Conservation (phyloP, 306 rosid genomes). For the Lagenaria siceraria region DNA sequence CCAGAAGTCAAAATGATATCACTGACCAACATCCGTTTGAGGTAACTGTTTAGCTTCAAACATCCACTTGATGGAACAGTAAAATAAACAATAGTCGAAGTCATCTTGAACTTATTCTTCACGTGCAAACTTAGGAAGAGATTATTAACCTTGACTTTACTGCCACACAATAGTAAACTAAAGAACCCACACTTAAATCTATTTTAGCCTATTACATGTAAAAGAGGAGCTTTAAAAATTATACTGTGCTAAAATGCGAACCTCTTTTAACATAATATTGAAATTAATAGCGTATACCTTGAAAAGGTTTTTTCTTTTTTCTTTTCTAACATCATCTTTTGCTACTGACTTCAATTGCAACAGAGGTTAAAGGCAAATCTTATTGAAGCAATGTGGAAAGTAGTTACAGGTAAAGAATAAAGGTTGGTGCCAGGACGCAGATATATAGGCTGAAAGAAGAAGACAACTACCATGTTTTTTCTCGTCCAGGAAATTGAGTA, state of each 20-base stretch:
- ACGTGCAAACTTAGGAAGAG: neutral
- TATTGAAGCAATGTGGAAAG: neutral
- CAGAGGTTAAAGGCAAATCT: neutral
- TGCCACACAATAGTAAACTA: neutral
- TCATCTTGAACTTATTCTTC: neutral
- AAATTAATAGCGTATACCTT: neutral
- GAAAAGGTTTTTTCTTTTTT: neutral
- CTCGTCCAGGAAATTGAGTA: neutral
- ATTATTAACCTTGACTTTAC: neutral
- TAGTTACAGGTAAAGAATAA: neutral
- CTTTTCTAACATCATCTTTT: neutral
- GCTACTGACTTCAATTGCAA: neutral
- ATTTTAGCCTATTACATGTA: neutral
- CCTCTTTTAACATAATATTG: neutral
- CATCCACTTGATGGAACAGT: neutral
- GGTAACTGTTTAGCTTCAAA: neutral
- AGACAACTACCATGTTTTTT: neutral
- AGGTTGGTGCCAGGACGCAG: neutral
- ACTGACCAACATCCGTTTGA: neutral
- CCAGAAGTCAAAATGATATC: neutral
- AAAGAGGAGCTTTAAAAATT: neutral
- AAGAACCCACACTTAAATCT: neutral
- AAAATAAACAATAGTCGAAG: neutral
- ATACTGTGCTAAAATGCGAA: neutral
- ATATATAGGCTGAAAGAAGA: neutral